These are phyloP conservation scores for Sarcodon sp. DNA, from an alignment of 768 basidiomycete genomes.

Conservation along the genomic window DNA sequence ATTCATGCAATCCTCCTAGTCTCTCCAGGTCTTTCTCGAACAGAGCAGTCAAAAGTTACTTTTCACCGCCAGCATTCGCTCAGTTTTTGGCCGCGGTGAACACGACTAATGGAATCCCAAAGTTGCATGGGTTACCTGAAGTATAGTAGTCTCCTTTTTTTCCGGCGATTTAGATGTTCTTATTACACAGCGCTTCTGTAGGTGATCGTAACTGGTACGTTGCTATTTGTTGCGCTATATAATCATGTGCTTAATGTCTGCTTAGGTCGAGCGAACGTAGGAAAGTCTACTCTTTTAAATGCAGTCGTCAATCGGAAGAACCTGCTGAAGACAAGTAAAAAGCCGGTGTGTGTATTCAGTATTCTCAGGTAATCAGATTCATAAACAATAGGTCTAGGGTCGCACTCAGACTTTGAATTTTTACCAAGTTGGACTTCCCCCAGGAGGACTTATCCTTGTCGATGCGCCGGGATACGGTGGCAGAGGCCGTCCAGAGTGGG, in stretches of 20 bases:
- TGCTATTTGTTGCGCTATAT: background rate
- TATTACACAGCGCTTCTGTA: background rate
- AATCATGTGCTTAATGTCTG: too few species aligned
- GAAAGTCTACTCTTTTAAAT: conserved; percentile 67
- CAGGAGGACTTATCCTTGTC: conserved; percentile 51
- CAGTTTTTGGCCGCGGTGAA: conserved; percentile 13
- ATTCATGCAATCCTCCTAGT: too few species aligned
- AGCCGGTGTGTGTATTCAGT: conserved; percentile 36
- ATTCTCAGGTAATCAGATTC: background rate
- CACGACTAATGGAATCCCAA: conserved; percentile 8
- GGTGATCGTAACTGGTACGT: conserved; percentile 15
- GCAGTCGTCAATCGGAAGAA: conserved; percentile 45
- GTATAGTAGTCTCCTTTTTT: conserved; percentile 3
- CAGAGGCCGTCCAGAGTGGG: conserved; percentile 68
- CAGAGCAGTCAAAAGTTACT: conserved; percentile 4
- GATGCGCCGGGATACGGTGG: conserved; percentile 76
- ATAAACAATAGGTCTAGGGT: conserved; percentile 30
- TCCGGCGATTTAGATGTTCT: background rate
- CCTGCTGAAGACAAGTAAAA: conserved; percentile 53
- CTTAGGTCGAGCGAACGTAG: conserved; percentile 64
- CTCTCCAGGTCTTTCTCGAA: too few species aligned
- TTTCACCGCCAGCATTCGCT: conserved; percentile 7
- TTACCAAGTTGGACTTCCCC: conserved; percentile 43
- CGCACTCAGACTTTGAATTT: conserved; percentile 64
- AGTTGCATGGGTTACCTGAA: conserved; percentile 12